A percentile compares a stretch with the other conserved stretches of the same genome.
Evolutionary conservation across 441 rosid species (phyloP).

Genomic region (Euphorbia corollata): DNA sequence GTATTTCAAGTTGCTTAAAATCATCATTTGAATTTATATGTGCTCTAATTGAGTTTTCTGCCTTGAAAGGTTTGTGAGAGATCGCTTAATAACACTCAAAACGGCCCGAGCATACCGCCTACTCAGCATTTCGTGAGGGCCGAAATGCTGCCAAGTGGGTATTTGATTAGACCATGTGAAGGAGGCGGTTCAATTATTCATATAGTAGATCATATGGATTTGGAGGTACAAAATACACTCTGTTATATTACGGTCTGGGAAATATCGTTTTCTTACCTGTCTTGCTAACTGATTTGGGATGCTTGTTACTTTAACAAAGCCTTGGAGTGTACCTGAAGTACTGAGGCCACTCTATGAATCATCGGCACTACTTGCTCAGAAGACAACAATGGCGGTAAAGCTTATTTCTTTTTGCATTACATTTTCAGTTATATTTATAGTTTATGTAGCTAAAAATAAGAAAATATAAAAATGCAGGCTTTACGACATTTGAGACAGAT

Average conservation of each 20-base stretch:
- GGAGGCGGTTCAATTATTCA: conserved; percentile 96
- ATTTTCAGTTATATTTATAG: not conserved
- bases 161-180: conserved; percentile 87
- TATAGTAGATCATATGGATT: conserved; percentile 88
- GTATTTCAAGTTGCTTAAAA: not conserved
- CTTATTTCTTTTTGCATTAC: conserved; percentile 14
- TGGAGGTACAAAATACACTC: conserved; percentile 46
- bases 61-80: conserved; percentile 69
- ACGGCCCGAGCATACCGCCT: conserved; percentile 89
- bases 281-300: conserved; percentile 3
- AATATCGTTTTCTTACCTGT: conserved; percentile 13
- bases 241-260: not conserved
- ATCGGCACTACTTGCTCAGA: conserved; percentile 83
- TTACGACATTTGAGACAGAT: conserved; percentile 85
- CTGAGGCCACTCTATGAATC: conserved; percentile 89
- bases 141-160: conserved; percentile 91
- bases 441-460: not conserved
- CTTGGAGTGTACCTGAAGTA: conserved; percentile 95
- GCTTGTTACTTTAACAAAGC: conserved; percentile 35
- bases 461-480: conserved; percentile 40
- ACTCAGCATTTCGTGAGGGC: conserved; percentile 93
- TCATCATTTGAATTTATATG: conserved; percentile 2
- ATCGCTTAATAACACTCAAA: conserved; percentile 83
- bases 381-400: conserved; percentile 84
- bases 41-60: conserved; percentile 7